A percentile compares a stretch with the other conserved stretches of the same genome.
Conservation (phyloP, 768 basidiomycete species). For the Serendipita sp. region DNA sequence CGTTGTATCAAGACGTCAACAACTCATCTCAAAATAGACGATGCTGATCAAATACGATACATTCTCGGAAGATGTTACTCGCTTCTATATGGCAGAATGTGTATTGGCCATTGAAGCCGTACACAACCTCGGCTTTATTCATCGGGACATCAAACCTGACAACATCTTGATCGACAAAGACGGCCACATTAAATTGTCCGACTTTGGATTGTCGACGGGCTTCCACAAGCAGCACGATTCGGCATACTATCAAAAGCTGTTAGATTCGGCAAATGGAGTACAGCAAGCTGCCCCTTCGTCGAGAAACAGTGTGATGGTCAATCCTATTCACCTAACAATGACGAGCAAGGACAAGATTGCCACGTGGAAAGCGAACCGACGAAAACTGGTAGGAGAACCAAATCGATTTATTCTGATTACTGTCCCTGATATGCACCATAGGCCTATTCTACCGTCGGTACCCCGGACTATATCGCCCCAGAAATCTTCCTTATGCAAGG, state of each 20-base stretch:
- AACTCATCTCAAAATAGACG: conserved; percentile 24
- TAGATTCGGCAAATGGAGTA: conserved; percentile 48
- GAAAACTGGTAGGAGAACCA: conserved; percentile 59
- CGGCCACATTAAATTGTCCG: conserved; percentile 94
- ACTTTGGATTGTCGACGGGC: conserved; percentile 97
- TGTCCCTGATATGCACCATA: conserved; percentile 17
- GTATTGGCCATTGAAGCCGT: conserved; percentile 95
- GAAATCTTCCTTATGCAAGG: conserved; percentile 94
- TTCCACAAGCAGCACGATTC: conserved; percentile 98
- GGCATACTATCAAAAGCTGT: conserved; percentile 77
- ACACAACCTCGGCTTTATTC: conserved; percentile 93
- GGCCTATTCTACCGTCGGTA: conserved; percentile 97
- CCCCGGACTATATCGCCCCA: conserved; percentile 91
- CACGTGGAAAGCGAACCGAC: conserved; percentile 96
- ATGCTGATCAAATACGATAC: conserved; percentile 99
- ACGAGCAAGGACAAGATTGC: conserved; percentile 84
- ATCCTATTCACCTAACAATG: conserved; percentile 93
- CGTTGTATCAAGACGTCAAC: neutral
- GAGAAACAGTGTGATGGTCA: conserved; percentile 91
- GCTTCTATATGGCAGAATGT: conserved; percentile 99
- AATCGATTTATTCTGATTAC: neutral
- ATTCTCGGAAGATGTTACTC: conserved; percentile 92
- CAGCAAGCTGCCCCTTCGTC: conserved; percentile 22
- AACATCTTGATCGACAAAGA: conserved; percentile 97
- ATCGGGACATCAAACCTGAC: conserved; percentile 99